Base-by-base conservation (phyloP, 2,329 filamentous ascomycete genomes). In the Trichoderma koningii region DNA sequence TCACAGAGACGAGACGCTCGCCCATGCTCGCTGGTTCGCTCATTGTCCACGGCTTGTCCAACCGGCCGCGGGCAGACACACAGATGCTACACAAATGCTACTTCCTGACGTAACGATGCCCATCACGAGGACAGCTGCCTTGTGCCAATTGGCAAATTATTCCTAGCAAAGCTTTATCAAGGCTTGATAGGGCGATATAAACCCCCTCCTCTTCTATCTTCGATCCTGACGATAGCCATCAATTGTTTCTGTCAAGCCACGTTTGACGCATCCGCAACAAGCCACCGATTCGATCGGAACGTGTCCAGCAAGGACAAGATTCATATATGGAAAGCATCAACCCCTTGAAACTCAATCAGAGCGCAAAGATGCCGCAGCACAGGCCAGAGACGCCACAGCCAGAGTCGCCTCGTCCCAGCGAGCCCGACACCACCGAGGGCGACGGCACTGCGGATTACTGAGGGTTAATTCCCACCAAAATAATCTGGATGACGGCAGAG, bases 351-450 rank as follows among this genome's bases (percentile, higher is more conserved):
- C 1, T 14, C 4, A 3, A 5, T 45, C 59, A 23, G 15, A 42
- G 21, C 50, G 42, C 50, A 45, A 64, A 47, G 34, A 66, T 68
- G 44, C 57, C 57, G 38, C 70, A 71, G 68, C 74, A 71, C 47
- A 47, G 73, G 44, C 73, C 73, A 30, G 73, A 74, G 66, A 76
- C 74, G 30, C 74, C 74, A 55, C 72, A 74, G 44, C 69, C 69
- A 21, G 59, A 53, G 12, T 69, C 71, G 42, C 73, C 74, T 42
- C 66, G 72, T 42, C 74, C 73, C n/a, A 69, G 68, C 34, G 73
- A 73, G 66, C 73, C 74, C 5, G 72, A 72, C 57, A 70, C 70
- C 38, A 71, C 71, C 44, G 73, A 74, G 59, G 74, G 74, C 26
- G 73, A 75, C 53, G 73, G 72, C 55, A 74, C 70, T 19, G 73